Evolutionary conservation across 2,329 filamentous ascomycete genomes (phyloP), one percentile per base, ranked within the genome.

Genomic region (Hypoxylon sp.): DNA sequence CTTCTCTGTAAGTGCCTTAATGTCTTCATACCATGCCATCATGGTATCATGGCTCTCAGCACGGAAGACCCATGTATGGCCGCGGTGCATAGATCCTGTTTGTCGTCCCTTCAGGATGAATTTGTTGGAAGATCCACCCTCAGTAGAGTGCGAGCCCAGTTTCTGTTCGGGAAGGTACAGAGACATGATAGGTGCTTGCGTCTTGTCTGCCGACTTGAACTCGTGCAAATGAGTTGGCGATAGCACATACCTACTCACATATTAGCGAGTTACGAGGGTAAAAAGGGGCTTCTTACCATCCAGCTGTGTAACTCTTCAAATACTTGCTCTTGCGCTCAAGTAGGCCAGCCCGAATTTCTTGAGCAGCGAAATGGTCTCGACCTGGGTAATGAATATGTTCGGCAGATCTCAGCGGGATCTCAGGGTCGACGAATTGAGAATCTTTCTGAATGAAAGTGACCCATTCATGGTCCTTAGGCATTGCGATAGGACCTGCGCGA

Each of bases 321-420:
- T 98, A 99, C 76, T 98, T 99, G 85, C 93, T 97, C 88, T 98
- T 98, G 70, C 95, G 90, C 81, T 99, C 95, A 34, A 99, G 82
- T 79, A 97, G 89, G 2, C 95, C 95, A 19, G 93, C 92, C 64
- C 94, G 86, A 55, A 99, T 91, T 77, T 98, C 94, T 64, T 91
- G 75, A 84, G 92, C 78, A 55, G 92, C 88, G 64, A 91, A 89
- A 76, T 97, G 91, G 71, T 97, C 87, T 74, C 92, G 93, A 43
- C 95, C 95, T 17, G 94, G 94, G 75, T 98, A 99, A 62, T 92
- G 87, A 69, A 99, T 96, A 66, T 92, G 90, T 72, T 96, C 88
- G 19, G 92, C 79, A 54, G 89, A 87, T 57, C 95, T 88, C 62
- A 97, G 80, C 4, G 94, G 91, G 28, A 96, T 81, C 47, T 87